Percentiles rank a stretch among this genome's conserved stretches.
Conservation (phyloP, 2,329 filamentous ascomycete genomes). For the Aspergillus fumigatus region DNA sequence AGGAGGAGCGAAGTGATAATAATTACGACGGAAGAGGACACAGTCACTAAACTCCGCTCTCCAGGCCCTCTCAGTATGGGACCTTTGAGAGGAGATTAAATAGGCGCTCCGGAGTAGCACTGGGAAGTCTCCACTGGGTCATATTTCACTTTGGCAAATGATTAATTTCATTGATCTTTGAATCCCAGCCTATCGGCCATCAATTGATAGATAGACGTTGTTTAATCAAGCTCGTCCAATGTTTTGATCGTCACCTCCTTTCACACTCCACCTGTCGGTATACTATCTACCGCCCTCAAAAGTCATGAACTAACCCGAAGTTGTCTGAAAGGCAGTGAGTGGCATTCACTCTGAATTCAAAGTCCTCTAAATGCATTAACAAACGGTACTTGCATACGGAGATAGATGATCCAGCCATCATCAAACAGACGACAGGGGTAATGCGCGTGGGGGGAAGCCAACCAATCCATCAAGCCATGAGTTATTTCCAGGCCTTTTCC, state of each 20-base stretch:
- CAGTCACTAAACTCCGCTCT: neutral
- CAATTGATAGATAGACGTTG: neutral
- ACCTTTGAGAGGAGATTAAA: neutral
- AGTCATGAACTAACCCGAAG: neutral
- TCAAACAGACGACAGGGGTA: neutral
- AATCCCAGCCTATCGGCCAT: neutral
- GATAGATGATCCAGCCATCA: neutral
- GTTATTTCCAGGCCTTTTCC: neutral
- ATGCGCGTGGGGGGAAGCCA: neutral
- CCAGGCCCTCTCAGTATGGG: neutral
- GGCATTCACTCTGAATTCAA: neutral
- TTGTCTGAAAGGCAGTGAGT: neutral
- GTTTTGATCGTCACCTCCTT: neutral
- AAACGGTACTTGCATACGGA: neutral
- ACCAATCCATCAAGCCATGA: neutral
- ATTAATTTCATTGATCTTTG: neutral
- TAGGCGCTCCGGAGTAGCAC: neutral
- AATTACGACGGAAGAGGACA: neutral
- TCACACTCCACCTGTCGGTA: neutral
- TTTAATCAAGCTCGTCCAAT: neutral
- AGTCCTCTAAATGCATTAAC: neutral
- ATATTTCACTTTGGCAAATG: neutral
- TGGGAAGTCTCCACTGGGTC: neutral
- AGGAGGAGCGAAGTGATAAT: constrained; percentile 1
- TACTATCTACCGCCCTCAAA: neutral